phyloP scores from a whole-genome alignment of 2,329 filamentous ascomycete genomes.

The Dryadomyces quercivorus region DNA sequence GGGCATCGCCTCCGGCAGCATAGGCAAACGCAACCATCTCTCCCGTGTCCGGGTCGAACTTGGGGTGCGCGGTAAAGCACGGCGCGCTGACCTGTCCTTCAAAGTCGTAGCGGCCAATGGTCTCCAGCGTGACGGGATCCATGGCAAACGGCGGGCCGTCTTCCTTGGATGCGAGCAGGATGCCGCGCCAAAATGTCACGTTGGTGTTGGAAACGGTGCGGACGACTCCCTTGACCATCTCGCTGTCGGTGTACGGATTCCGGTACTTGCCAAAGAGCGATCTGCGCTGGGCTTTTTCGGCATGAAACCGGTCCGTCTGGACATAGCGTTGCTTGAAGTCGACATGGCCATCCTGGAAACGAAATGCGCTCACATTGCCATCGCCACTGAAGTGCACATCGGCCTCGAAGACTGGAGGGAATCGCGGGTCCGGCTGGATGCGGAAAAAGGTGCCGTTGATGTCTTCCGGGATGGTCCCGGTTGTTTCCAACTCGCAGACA shows the following conservation, averaged over 20 bases:
- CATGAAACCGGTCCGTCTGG: conserved; percentile 23
- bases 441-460: conserved; percentile 36
- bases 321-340: conserved; percentile 31
- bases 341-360: conserved; percentile 25
- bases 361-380: conserved; percentile 27
- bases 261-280: conserved; percentile 42
- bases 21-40: conserved; percentile 42
- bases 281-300: conserved; percentile 18
- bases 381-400: conserved; percentile 29
- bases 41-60: conserved; percentile 36
- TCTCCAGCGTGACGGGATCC: conserved; percentile 36
- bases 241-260: conserved; percentile 44
- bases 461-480: conserved; percentile 25
- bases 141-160: conserved; percentile 38
- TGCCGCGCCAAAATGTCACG: conserved; percentile 43
- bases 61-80: conserved; percentile 40
- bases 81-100: conserved; percentile 34
- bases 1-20: conserved; percentile 29
- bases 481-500: conserved; percentile 14
- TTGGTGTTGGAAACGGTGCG: conserved; percentile 48
- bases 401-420: conserved; percentile 40
- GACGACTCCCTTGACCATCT: conserved; percentile 41
- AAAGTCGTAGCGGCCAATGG: conserved; percentile 36
- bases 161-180: conserved; percentile 43
- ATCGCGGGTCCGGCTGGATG: conserved; percentile 39